Evolutionary conservation across 352 stramenopile species (phyloP).

Genomic region (Phytophthora cryptogea): DNA sequence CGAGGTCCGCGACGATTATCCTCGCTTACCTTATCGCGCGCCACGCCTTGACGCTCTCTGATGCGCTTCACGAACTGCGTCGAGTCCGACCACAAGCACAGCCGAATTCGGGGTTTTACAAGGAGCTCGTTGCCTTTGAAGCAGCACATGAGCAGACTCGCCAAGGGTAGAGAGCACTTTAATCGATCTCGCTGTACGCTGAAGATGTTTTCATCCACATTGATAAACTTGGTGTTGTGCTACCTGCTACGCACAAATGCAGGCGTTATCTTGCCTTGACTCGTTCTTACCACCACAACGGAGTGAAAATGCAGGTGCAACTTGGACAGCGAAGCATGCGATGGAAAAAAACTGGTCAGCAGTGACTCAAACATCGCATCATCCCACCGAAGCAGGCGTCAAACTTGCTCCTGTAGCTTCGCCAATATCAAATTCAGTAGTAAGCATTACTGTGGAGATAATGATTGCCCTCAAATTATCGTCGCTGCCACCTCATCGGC

Average conservation of each 20-base stretch:
- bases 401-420: not conserved
- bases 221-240: not conserved
- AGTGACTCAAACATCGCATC: not conserved
- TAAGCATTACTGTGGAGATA: too few species aligned
- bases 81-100: conserved; percentile 56
- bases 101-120: conserved; percentile 72
- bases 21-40: conserved; percentile 65
- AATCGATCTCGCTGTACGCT: not conserved
- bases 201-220: not conserved
- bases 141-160: conserved; percentile 21
- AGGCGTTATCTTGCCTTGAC: not conserved
- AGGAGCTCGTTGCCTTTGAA: conserved; percentile 52
- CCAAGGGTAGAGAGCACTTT: not conserved
- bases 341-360: conserved; percentile 9
- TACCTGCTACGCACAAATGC: not conserved
- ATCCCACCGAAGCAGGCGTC: not conserved
- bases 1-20: conserved; percentile 70
- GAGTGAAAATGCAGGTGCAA: not conserved
- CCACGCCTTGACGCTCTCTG: conserved; percentile 36
- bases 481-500: too few species aligned
- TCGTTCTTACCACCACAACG: conserved; percentile 5
- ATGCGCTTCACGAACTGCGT: conserved; percentile 49
- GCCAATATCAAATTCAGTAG: too few species aligned
- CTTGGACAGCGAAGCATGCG: not conserved
- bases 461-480: too few species aligned